Evolutionary conservation across 495 filamentous ascomycete species (phyloP).

Genomic region (Aspergillus steynii): DNA sequence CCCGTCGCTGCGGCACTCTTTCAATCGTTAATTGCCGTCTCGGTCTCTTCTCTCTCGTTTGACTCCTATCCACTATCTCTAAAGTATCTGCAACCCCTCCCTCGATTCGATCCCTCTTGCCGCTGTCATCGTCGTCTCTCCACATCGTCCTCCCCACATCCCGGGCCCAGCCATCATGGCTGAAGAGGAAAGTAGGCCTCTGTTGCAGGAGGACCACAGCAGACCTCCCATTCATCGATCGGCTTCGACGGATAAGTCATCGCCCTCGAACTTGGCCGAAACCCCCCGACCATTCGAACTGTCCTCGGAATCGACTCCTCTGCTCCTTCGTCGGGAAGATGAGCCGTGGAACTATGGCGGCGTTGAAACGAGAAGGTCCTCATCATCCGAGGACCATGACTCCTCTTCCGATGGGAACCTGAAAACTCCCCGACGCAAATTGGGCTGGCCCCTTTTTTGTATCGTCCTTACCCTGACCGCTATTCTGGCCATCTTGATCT

Average conservation of each 20-base stretch:
- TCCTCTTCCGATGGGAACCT: slow-evolving; percentile 13
- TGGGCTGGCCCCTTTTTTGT: slow-evolving; percentile 60
- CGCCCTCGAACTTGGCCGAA: slow-evolving; percentile 17
- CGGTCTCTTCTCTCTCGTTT: no score
- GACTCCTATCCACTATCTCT: no score
- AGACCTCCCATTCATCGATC: slow-evolving; percentile 20
- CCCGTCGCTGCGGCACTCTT: no score
- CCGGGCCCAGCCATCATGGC: slow-evolving; percentile 30
- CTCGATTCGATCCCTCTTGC: neutral
- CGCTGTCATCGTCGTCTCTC: slow-evolving; percentile 6
- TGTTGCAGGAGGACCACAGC: slow-evolving; percentile 28
- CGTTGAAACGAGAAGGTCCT: slow-evolving; percentile 19
- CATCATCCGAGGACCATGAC: slow-evolving; percentile 20
- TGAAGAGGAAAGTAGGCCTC: slow-evolving; percentile 35
- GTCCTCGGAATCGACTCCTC: slow-evolving; percentile 46
- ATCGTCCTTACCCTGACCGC: slow-evolving; percentile 51
- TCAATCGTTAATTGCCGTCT: no score
- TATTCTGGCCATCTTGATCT: slow-evolving; percentile 52
- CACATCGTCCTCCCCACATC: slow-evolving; percentile 12
- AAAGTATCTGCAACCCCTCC: neutral
- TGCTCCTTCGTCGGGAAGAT: slow-evolving; percentile 40
- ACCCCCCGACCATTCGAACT: slow-evolving; percentile 33
- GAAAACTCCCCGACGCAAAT: slow-evolving; percentile 29
- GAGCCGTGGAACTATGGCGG: slow-evolving; percentile 37
- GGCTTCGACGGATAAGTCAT: slow-evolving; percentile 7